Evolutionary conservation across 2,329 filamentous ascomycete species (phyloP).

Genomic region (Cladosporium sp.): DNA sequence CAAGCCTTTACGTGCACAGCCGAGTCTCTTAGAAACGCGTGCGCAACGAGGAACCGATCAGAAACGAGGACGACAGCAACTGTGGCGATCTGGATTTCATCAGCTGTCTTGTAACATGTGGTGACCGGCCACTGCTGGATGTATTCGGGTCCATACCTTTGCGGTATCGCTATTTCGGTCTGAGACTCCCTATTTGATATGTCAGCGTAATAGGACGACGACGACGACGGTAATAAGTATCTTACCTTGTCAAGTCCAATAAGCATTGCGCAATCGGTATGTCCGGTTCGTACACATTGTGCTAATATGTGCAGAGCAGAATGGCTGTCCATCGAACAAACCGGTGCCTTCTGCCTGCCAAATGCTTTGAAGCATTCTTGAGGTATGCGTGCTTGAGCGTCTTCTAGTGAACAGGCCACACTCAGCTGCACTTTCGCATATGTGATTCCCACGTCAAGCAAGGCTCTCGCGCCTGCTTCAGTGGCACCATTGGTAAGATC

Average conservation of each 20-base stretch:
- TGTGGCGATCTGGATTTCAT: constrained; percentile 15
- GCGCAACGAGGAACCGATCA: constrained; percentile 28
- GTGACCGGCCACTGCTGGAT: neutral
- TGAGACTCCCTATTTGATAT: neutral
- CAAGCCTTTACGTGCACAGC: constrained; percentile 25
- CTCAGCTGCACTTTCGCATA: constrained; percentile 29
- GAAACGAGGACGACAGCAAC: constrained; percentile 29
- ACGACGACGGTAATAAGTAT: neutral
- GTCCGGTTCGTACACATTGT: constrained; percentile 24
- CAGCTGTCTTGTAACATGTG: neutral
- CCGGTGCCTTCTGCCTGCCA: constrained; percentile 25
- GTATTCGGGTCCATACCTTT: neutral
- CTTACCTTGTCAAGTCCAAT: constrained; percentile 27
- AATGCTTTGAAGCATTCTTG: constrained; percentile 25
- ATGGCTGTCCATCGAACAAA: constrained; percentile 25
- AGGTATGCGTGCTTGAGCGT: constrained; percentile 20
- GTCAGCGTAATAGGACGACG: neutral
- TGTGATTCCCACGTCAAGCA: constrained; percentile 31
- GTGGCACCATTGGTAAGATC: constrained; percentile 20
- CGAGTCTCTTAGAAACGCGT: constrained; percentile 31
- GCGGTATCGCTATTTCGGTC: neutral
- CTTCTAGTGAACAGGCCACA: constrained; percentile 25
- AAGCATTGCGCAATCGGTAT: constrained; percentile 26
- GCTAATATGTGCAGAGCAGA: constrained; percentile 25
- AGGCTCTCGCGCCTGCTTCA: constrained; percentile 28